These are phyloP conservation scores for Orbilia ellipsospora DNA, from an alignment of 2,329 filamentous ascomycete species.

Conservation along the genomic window DNA sequence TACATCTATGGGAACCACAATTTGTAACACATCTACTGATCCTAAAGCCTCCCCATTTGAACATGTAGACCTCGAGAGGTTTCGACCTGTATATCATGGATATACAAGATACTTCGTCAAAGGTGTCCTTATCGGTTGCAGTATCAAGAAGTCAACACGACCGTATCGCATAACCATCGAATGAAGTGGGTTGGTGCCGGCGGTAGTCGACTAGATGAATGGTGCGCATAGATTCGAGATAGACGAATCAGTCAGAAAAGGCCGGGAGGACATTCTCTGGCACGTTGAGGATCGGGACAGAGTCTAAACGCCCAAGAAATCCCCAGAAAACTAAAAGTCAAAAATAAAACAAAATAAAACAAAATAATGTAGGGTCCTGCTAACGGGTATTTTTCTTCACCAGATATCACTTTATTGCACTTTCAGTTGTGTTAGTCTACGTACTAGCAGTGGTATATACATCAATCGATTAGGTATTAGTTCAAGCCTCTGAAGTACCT, in stretches of 20 bases:
- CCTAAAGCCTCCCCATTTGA: slow-evolving; percentile 27
- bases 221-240: slow-evolving; percentile 41
- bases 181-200: slow-evolving; percentile 52
- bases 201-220: slow-evolving; percentile 46
- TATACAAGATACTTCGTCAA: slow-evolving; percentile 52
- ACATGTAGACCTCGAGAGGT: slow-evolving; percentile 17
- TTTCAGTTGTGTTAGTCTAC: not conserved
- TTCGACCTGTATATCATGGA: slow-evolving; percentile 31
- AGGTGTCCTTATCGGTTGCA: slow-evolving; percentile 53
- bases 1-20: slow-evolving; percentile 18
- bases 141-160: slow-evolving; percentile 33
- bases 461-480: slow-evolving; percentile 36
- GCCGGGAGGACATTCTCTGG: slow-evolving; percentile 36
- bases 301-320: slow-evolving; percentile 36
- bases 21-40: slow-evolving; percentile 13
- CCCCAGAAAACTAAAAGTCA: not conserved
- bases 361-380: no score
- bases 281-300: slow-evolving; percentile 29
- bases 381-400: slow-evolving; percentile 13
- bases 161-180: slow-evolving; percentile 46
- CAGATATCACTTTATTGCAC: slow-evolving; percentile 38
- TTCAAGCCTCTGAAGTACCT: slow-evolving; percentile 21
- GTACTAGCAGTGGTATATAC: not conserved
- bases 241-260: slow-evolving; percentile 28
- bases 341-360: not conserved